Base-by-base conservation (phyloP, 306 rosid species). In the Styphnolobium japonicum region DNA sequence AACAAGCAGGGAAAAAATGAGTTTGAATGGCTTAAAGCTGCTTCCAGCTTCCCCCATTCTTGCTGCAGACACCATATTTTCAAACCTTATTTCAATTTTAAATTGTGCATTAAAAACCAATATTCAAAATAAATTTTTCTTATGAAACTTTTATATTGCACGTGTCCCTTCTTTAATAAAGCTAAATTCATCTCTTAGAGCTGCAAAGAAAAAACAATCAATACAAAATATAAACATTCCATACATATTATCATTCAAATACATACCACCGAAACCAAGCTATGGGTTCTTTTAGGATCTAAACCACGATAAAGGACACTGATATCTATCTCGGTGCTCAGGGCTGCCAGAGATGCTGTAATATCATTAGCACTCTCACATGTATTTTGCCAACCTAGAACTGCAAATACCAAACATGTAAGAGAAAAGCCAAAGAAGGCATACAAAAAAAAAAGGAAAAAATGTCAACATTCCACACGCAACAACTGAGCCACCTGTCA, bases 181-280 rank as follows among this genome's bases (percentile, higher is more conserved):
- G 67, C 27, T 39, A 21, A 53, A 61, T 49, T 65, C 14, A 48
- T 45, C 63, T 68, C 37, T 53, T 18, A 18, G 7, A 29, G 29
- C 18, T 0, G 64, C 10, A 15, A 45, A 39, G 8, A 62, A 71
- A 36, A 71, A 15, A 31, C n/a, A 64, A 27, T 15, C 4, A 57
- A 61, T 29, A 56, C 37, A 61, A 48, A 7, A 31, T 12, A 67
- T 15, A 81, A 67, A 43, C 37, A 73, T 78, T 71, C 43, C 75
- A 22, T 36, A 21, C 40, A 36, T 16, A 49, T 39, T 40, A 65
- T n/a, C 43, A 52, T 31, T 61, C 40, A 52, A 73, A 27, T 65
- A 79, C 92, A 75, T 96, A 96, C 99, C 99, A 96, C 96, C 43
- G 98, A 96, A 74, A 96, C 98, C 92, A 96, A 90, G 88, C 76